phyloP scores from a whole-genome alignment of 108 stramenopile genomes.

The Skeletonema grethae region DNA sequence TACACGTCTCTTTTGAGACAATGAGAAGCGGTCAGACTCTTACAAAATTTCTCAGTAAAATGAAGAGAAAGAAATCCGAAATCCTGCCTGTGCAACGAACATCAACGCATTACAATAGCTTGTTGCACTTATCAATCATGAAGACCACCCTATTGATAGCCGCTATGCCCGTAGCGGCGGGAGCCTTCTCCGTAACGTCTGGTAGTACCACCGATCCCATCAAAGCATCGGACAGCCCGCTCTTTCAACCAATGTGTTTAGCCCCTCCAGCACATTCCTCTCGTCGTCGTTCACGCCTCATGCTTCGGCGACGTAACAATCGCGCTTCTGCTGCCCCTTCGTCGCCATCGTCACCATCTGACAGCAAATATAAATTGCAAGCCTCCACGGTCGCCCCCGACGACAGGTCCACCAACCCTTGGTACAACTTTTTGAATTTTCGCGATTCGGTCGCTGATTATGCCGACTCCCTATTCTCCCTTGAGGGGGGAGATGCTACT shows the following conservation, averaged over 20 bases:
- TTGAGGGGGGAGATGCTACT: background rate
- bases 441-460: background rate
- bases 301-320: background rate
- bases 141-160: background rate
- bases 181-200: background rate
- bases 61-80: no score
- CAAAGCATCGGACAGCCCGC: background rate
- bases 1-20: no score
- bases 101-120: no score
- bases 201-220: background rate
- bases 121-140: background rate
- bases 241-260: no score
- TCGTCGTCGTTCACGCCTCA: background rate
- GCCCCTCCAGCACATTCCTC: background rate
- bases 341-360: no score
- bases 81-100: no score
- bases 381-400: background rate
- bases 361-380: slow-evolving; percentile 1
- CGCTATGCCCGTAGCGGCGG: background rate
- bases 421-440: background rate
- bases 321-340: no score
- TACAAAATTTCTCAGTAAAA: no score
- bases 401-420: background rate
- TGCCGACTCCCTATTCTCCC: background rate
- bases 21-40: no score